Evolutionary conservation across 805 yeast species (phyloP).

Genomic region (Scheffersomyces spartinae): DNA sequence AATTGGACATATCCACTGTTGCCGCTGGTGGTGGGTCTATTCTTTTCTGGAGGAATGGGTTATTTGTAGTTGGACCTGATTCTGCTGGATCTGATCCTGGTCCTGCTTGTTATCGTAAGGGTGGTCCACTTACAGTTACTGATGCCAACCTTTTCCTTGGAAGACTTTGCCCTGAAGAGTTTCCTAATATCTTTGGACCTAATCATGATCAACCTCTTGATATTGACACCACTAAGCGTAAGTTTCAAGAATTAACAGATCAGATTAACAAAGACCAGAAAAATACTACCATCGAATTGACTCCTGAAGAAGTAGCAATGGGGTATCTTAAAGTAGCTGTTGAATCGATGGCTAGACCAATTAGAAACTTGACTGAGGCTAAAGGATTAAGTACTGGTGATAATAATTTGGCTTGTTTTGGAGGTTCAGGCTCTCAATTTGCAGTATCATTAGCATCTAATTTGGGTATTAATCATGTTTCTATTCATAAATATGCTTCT

Average conservation of each 20-base stretch:
- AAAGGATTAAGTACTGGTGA: conserved; percentile 58
- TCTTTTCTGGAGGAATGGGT: conserved; percentile 15
- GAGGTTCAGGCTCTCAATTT: conserved; percentile 93
- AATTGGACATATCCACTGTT: conserved; percentile 27
- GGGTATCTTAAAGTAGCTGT: conserved; percentile 80
- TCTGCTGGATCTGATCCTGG: conserved; percentile 86
- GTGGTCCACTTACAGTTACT: conserved; percentile 76
- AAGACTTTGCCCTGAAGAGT: conserved; percentile 58
- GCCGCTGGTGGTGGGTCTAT: conserved; percentile 33
- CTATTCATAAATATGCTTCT: conserved; percentile 75
- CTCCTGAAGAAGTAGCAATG: conserved; percentile 60
- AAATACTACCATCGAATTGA: conserved; percentile 18
- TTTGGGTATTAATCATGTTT: conserved; percentile 55
- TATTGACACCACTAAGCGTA: conserved; percentile 32
- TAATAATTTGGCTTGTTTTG: conserved; percentile 73
- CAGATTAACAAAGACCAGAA: conserved; percentile 38
- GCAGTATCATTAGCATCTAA: conserved; percentile 66
- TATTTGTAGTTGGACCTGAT: conserved; percentile 74
- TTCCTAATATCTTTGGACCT: conserved; percentile 79
- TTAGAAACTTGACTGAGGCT: conserved; percentile 70
- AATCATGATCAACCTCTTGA: conserved; percentile 65
- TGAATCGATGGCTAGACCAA: conserved; percentile 86
- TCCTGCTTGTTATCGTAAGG: conserved; percentile 77
- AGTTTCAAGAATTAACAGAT: conserved; percentile 43
- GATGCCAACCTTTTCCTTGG: conserved; percentile 75